Evolutionary conservation across 2,329 filamentous ascomycete species (phyloP), one percentile per base, ranked within the genome.

Genomic region (Cladosporium halotolerans): DNA sequence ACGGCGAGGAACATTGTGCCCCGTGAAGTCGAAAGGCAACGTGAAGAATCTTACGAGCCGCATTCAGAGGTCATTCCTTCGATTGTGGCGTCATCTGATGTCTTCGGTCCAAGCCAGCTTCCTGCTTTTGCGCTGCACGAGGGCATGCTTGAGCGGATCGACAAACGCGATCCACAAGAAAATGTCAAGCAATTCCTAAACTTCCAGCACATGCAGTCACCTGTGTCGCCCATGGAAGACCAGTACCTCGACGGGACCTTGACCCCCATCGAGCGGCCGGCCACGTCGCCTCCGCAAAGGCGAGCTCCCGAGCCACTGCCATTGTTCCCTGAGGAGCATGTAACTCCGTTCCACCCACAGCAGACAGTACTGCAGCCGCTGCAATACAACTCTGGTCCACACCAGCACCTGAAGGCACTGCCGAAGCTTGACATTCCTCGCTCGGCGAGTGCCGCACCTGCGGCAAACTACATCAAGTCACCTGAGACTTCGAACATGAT

Each of bases 141-240:
- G 68, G 82, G 85, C 45, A 79, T 78, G 40, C 82, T 96, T 13
- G 82, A 83, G 54, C 82, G 78, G 57, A 68, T 96, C 32, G 79
- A 86, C 65, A 76, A 77, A 14, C 80, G 86, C 50, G 90, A 96
- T 65, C 88, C 91, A 5, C 91, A 95, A 69, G 91, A 96, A 72
- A 95, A 92, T 62, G 89, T 97, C 34, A 85, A 88, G 65, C 89
- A 95, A 60, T 97, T 96, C 71, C 79, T 97, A 50, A 82, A 82
- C 65, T 91, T 96, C 68, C 92, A 97, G 68, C 85, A 87, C 68
- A 66, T 81, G 55, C 73, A 79, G 46, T 78, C 80, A 61, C 70
- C 68, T 64, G 40, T 47, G 10, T 53, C 60, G 62, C 65, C 54
- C n/a, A 48, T 50, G 19, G 59, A 62, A 57, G 80, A 85, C 50